These are phyloP conservation scores for Sordariomycetes sp. DNA, from an alignment of 2,329 filamentous ascomycete species.

Conservation along the genomic window DNA sequence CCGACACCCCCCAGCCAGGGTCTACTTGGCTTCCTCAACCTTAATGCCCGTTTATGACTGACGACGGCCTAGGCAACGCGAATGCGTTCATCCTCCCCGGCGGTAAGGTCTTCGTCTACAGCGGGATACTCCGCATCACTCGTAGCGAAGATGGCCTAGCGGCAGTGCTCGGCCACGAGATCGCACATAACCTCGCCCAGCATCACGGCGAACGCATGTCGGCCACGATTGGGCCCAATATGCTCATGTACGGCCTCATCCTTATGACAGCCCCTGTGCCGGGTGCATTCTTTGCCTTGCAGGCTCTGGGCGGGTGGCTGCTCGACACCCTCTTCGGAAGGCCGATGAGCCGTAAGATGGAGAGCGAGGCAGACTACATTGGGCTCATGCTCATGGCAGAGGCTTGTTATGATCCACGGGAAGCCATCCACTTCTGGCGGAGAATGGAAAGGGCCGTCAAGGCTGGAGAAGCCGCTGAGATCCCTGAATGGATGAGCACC, in stretches of 20 bases:
- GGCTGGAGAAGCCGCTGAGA: constrained; percentile 26
- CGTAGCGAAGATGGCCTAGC: constrained; percentile 59
- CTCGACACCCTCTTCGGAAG: constrained; percentile 54
- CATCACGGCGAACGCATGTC: constrained; percentile 57
- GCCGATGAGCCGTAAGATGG: constrained; percentile 62
- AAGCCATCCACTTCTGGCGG: constrained; percentile 56
- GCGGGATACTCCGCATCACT: constrained; percentile 60
- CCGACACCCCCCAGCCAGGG: background rate
- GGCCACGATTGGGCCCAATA: constrained; percentile 37
- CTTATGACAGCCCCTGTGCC: constrained; percentile 33
- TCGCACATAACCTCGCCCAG: constrained; percentile 63
- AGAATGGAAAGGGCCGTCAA: constrained; percentile 47
- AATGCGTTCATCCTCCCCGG: constrained; percentile 74
- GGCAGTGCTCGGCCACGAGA: constrained; percentile 69
- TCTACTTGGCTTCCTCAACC: background rate
- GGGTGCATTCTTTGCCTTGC: constrained; percentile 26
- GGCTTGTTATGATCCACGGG: constrained; percentile 62
- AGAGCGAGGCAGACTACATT: constrained; percentile 71
- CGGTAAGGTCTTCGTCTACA: constrained; percentile 72
- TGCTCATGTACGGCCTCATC: constrained; percentile 38
- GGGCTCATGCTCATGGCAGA: constrained; percentile 76
- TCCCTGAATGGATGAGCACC: constrained; percentile 64
- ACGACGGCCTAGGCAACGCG: constrained; percentile 27
- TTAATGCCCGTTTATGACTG: background rate
- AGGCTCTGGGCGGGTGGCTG: constrained; percentile 34